Evolutionary conservation across 2,329 filamentous ascomycete species (phyloP).

Genomic region (Claviceps africana): DNA sequence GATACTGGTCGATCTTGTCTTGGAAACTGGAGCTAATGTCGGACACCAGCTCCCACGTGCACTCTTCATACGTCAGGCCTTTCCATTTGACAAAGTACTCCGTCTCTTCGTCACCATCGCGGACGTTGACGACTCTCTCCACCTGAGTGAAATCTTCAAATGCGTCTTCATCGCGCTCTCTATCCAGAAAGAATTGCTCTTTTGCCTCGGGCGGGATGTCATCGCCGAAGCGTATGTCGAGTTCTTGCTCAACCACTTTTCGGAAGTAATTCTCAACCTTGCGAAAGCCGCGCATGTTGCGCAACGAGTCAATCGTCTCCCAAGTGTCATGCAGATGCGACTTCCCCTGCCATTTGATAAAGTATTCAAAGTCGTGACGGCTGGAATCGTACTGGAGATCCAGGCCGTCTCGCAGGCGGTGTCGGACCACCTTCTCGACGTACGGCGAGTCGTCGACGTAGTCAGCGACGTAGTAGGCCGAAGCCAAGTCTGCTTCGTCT

Average conservation of each 20-base stretch:
- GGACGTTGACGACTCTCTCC: constrained; percentile 77
- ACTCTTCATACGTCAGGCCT: constrained; percentile 80
- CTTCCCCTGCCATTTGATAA: constrained; percentile 94
- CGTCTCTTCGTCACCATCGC: constrained; percentile 62
- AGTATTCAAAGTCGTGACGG: constrained; percentile 72
- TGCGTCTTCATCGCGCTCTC: constrained; percentile 78
- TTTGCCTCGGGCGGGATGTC: constrained; percentile 72
- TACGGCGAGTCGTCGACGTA: constrained; percentile 68
- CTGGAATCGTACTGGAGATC: constrained; percentile 42
- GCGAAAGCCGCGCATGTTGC: constrained; percentile 67
- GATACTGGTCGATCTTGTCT: constrained; percentile 78
- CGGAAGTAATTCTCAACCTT: constrained; percentile 92
- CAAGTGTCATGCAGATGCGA: constrained; percentile 94
- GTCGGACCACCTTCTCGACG: constrained; percentile 83
- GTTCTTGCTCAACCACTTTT: constrained; percentile 66
- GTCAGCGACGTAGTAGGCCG: constrained; percentile 54
- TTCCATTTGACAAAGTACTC: constrained; percentile 98
- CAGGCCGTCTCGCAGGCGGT: constrained; percentile 59
- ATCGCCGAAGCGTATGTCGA: constrained; percentile 61
- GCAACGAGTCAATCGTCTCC: constrained; percentile 66
- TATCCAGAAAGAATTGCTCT: constrained; percentile 90
- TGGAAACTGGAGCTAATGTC: constrained; percentile 69
- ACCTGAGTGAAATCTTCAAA: constrained; percentile 83
- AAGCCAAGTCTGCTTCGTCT: constrained; percentile 40
- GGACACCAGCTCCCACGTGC: constrained; percentile 77